phyloP scores from a whole-genome alignment of 768 basidiomycete species.

The Lactarius pseudohatsudake region DNA sequence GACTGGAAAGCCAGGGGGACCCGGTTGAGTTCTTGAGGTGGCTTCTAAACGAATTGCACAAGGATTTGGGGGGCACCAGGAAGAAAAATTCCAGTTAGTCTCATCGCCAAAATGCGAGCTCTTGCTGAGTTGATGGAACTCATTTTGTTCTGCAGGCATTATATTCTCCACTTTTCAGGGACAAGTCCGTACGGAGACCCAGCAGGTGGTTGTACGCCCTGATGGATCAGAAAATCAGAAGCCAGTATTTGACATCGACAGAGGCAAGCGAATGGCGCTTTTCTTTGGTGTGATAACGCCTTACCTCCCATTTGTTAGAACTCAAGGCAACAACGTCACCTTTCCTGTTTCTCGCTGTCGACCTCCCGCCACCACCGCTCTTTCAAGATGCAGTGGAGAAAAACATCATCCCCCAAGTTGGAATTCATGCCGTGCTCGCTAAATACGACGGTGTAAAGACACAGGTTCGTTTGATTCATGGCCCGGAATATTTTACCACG shows the following conservation, averaged over 20 bases:
- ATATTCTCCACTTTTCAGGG: conserved; percentile 95
- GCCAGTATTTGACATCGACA: conserved; percentile 90
- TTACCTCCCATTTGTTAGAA: conserved; percentile 48
- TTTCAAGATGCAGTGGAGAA: conserved; percentile 97
- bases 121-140: conserved; percentile 6
- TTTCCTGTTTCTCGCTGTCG: conserved; percentile 93
- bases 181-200: conserved; percentile 87
- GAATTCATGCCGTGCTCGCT: conserved; percentile 81
- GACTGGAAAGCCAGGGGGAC: conserved; percentile 92
- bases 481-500: conserved; percentile 28
- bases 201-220: conserved; percentile 85
- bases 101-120: conserved; percentile 17
- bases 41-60: conserved; percentile 91
- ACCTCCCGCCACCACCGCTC: conserved; percentile 94
- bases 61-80: conserved; percentile 92
- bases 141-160: conserved; percentile 53
- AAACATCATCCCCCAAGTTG: conserved; percentile 98
- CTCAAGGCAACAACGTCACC: conserved; percentile 84
- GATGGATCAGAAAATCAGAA: conserved; percentile 74
- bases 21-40: conserved; percentile 95
- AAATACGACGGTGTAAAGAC: conserved; percentile 94
- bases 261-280: conserved; percentile 55
- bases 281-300: background rate
- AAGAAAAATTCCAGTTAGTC: conserved; percentile 84
- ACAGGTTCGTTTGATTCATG: conserved; percentile 52